Evolutionary conservation across 441 rosid genomes (phyloP), one percentile per base, ranked within the genome.

Genomic region (Populus hybrid): DNA sequence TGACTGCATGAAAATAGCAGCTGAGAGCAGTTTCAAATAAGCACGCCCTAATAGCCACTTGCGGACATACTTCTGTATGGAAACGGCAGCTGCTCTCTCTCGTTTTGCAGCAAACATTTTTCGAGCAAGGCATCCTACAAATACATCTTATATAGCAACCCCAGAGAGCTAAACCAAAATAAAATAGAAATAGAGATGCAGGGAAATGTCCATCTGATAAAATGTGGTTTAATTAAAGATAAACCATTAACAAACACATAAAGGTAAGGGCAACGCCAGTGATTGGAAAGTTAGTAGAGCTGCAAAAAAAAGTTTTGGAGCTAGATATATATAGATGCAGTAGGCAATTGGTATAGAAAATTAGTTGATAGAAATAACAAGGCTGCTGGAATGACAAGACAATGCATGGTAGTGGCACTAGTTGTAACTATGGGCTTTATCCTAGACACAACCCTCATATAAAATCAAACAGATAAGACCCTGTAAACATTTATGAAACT

Each of bases 111-210:
- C 83, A 87, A 86, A 96, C 68, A 74, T 77, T 77, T 87, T 88
- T 68, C 92, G 90, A 65, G 88, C 90, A 83, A 92, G 88, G 85
- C 90, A 92, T 85, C 99, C 99, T 96, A 83, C 76, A 86, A 79
- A 83, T 28, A 68, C 14, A 45, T 45, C 56, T 3, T 14, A 45
- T 81, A 76, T 20, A 77, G 28, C 50, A 68, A 72, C 26, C 77
- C 76, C 64, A 40, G 69, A 74, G 79, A 45, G 79, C 81, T 76
- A 83, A 82, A 69, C 63, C 74, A 78, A 76, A 74, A 84, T 29
- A 68, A 26, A 23, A 81, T 64, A 36, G 74, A 75, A 14, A 45
- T 56, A 12, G 6, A 64, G 12, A 84, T 28, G 72, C 36, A 72
- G 23, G 23, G 16, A 42, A 75, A 78, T 63, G 18, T 40, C 63